Conservation (phyloP, 1,139 yeast species). For the Wickerhamomyces sp. region DNA sequence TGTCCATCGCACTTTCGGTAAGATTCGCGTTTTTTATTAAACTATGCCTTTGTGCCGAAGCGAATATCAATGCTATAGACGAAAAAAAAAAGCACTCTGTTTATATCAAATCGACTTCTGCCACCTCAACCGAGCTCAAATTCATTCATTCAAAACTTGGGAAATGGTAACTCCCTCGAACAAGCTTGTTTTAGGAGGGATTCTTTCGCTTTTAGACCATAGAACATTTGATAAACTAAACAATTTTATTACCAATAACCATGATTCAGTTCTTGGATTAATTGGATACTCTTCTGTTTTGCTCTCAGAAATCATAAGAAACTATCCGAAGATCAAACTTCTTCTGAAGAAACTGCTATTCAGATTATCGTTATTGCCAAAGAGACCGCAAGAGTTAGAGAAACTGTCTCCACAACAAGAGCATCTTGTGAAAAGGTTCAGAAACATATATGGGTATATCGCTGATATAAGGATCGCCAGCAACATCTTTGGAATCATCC, state of each 20-base stretch:
- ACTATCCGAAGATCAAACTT: constrained; percentile 15
- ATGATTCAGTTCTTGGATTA: constrained; percentile 17
- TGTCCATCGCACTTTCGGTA: too few relatives aligned
- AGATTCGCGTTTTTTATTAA: too few relatives aligned
- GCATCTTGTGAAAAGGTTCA: constrained; percentile 10
- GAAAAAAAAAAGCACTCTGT: too few relatives aligned
- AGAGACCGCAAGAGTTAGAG: not conserved
- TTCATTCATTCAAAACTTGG: too few relatives aligned
- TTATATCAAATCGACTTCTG: too few relatives aligned
- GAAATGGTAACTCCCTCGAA: too few relatives aligned
- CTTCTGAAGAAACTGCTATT: constrained; percentile 11
- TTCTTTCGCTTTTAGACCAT: constrained; percentile 2
- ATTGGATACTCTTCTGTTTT: constrained; percentile 18
- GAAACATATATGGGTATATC: constrained; percentile 19
- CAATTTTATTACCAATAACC: constrained; percentile 14
- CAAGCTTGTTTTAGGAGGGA: not conserved
- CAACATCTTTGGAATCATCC: constrained; percentile 19
- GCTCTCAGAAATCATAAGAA: constrained; percentile 17
- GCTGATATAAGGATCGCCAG: constrained; percentile 23
- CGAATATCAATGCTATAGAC: too few relatives aligned
- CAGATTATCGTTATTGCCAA: constrained; percentile 7
- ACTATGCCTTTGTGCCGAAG: too few relatives aligned
- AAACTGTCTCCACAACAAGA: constrained; percentile 7
- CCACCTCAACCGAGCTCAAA: too few relatives aligned
- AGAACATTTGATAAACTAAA: constrained; percentile 9